Evolutionary conservation across 768 basidiomycete genomes (phyloP).

Genomic region (Collybiopsis confluens): DNA sequence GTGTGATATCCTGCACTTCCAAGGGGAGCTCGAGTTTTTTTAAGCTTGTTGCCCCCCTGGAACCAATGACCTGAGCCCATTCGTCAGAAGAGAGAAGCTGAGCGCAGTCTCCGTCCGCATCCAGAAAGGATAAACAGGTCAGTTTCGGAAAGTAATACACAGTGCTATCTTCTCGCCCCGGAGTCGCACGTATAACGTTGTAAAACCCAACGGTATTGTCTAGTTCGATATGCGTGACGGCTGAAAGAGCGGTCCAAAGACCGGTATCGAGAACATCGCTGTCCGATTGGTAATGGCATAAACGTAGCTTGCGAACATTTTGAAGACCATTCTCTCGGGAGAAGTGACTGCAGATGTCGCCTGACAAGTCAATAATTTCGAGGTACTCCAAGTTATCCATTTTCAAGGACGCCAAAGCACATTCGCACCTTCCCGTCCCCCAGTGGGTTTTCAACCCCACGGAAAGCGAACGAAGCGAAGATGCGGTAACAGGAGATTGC

Average conservation of each 20-base stretch:
- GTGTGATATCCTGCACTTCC: not conserved
- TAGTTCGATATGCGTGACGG: conserved; percentile 11
- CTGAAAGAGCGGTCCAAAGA: conserved; percentile 12
- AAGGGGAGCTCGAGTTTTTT: not conserved
- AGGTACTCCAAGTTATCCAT: conserved; percentile 27
- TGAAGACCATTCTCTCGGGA: not conserved
- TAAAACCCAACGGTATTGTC: not conserved
- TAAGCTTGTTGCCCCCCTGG: not conserved
- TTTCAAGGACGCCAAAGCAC: conserved; percentile 18
- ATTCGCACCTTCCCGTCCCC: conserved; percentile 14
- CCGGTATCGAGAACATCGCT: not conserved
- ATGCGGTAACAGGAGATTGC: conserved; percentile 16
- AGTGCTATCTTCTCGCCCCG: not conserved
- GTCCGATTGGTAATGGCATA: conserved; percentile 6
- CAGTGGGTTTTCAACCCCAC: conserved; percentile 15
- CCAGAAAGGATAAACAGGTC: not conserved
- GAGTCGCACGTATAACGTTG: not conserved
- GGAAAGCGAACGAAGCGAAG: conserved; percentile 20
- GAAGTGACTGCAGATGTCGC: not conserved
- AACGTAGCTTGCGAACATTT: conserved; percentile 7
- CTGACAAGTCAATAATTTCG: conserved; percentile 15
- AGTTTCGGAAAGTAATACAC: not conserved
- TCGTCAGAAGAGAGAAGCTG: not conserved
- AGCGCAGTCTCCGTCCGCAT: not conserved
- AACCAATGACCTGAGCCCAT: not conserved